These are phyloP conservation scores for Tylopilus subfusipes DNA, from an alignment of 768 basidiomycete genomes.

Conservation along the genomic window DNA sequence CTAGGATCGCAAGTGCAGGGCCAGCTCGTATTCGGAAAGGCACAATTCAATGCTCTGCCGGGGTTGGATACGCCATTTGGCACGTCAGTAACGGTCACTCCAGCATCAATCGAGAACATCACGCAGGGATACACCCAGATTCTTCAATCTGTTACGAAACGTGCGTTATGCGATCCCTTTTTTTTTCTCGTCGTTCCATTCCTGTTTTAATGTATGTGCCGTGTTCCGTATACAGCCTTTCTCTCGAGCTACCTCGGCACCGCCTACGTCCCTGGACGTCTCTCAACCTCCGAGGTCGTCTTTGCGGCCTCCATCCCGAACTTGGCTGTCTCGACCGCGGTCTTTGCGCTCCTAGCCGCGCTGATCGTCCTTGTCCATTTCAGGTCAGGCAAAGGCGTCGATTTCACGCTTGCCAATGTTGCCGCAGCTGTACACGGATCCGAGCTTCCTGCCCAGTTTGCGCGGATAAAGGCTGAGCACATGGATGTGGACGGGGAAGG, in stretches of 20 bases:
- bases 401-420: constrained; percentile 25
- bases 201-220: background rate
- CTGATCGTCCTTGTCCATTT: constrained; percentile 24
- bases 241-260: constrained; percentile 23
- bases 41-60: constrained; percentile 13
- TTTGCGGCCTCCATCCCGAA: constrained; percentile 28
- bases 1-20: constrained; percentile 20
- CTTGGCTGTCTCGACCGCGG: constrained; percentile 21
- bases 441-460: constrained; percentile 22
- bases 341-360: constrained; percentile 23
- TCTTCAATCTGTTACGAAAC: constrained; percentile 19
- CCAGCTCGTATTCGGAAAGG: constrained; percentile 20
- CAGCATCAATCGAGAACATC: constrained; percentile 11
- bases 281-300: constrained; percentile 19
- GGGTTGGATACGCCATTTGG: background rate
- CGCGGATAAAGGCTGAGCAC: background rate
- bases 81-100: background rate
- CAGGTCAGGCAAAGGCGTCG: constrained; percentile 17
- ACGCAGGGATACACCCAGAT: constrained; percentile 20
- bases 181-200: background rate
- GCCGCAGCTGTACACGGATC: constrained; percentile 23
- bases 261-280: constrained; percentile 29
- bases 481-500: background rate
- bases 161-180: constrained; percentile 2
- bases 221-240: constrained; percentile 9